Percentiles rank a stretch among this genome's conserved stretches.
phyloP scores from a whole-genome alignment of 2,329 filamentous ascomycete genomes.

The Penicillium sp. region DNA sequence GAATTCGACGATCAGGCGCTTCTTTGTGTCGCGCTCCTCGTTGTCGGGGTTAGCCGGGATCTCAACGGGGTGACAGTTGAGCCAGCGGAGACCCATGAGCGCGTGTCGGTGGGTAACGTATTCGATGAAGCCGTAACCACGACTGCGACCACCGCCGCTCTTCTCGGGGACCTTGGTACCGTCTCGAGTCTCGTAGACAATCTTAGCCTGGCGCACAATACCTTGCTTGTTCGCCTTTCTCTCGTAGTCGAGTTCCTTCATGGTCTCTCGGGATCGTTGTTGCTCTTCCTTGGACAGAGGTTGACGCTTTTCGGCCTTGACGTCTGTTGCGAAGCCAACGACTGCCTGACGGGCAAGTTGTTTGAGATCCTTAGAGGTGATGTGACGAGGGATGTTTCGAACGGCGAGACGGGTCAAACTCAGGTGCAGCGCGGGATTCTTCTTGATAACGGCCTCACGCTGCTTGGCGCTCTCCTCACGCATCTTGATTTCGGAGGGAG shows the following conservation, averaged over 20 bases:
- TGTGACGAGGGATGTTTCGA: slow-evolving; percentile 81
- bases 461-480: slow-evolving; percentile 83
- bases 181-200: slow-evolving; percentile 85
- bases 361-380: slow-evolving; percentile 85
- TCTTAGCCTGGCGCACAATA: slow-evolving; percentile 87
- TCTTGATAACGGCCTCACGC: slow-evolving; percentile 84
- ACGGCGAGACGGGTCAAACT: slow-evolving; percentile 87
- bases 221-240: slow-evolving; percentile 81
- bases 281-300: slow-evolving; percentile 89
- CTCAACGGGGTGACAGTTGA: slow-evolving; percentile 72
- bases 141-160: slow-evolving; percentile 74
- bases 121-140: slow-evolving; percentile 97
- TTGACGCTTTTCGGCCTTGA: slow-evolving; percentile 71
- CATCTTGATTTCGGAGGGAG: slow-evolving; percentile 79
- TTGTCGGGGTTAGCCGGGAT: slow-evolving; percentile 30
- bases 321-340: slow-evolving; percentile 89
- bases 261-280: slow-evolving; percentile 72
- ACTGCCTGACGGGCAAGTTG: slow-evolving; percentile 86
- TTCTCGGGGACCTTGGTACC: slow-evolving; percentile 80
- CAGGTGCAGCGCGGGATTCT: slow-evolving; percentile 83
- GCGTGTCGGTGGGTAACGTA: slow-evolving; percentile 92
- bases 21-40: slow-evolving; percentile 67
- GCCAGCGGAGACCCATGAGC: slow-evolving; percentile 88
- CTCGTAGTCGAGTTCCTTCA: slow-evolving; percentile 73
- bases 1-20: slow-evolving; percentile 91